phyloP scores from a whole-genome alignment of 192 early-diverging fungal species.

The Coemansia biformis region DNA sequence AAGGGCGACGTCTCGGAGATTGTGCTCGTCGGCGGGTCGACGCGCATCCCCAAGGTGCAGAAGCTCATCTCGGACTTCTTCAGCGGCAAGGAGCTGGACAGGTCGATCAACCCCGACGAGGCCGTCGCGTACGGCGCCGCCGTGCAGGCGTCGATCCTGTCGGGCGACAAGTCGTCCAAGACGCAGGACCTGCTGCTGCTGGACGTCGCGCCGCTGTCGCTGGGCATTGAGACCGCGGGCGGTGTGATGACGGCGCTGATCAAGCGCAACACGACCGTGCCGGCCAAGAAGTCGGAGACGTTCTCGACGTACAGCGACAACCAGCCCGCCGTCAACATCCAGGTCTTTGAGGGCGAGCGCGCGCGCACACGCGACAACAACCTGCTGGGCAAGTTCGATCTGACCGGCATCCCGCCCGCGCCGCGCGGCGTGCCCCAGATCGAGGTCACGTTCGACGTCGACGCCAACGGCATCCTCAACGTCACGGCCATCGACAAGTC shows the following conservation, averaged over 20 bases:
- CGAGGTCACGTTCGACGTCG: conserved; percentile 94
- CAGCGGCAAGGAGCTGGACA: conserved; percentile 99
- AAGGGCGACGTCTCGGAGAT: conserved; percentile 89
- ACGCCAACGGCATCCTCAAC: conserved; percentile 97
- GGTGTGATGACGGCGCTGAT: conserved; percentile 98
- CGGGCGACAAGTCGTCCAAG: conserved; percentile 95
- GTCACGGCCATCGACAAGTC: conserved; percentile 92
- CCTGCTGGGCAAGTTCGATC: conserved; percentile 96
- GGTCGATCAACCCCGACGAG: conserved; percentile 99
- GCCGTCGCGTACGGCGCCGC: conserved; percentile 98
- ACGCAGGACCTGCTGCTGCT: conserved; percentile 90
- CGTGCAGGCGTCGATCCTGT: conserved; percentile 95
- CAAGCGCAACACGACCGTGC: conserved; percentile 96
- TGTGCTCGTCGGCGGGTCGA: conserved; percentile 96
- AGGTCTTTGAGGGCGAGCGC: conserved; percentile 98
- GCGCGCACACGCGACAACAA: conserved; percentile 97
- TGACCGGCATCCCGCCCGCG: conserved; percentile 94
- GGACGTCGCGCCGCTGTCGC: conserved; percentile 93
- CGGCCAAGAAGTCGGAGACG: conserved; percentile 96
- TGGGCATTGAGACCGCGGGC: conserved; percentile 98
- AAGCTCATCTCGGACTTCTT: conserved; percentile 98
- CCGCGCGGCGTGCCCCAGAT: conserved; percentile 97
- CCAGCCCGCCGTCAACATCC: conserved; percentile 96
- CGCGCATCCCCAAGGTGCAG: conserved; percentile 99
- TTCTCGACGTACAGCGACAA: conserved; percentile 99